A percentile compares a stretch with the other conserved stretches of the same genome.
Conservation (phyloP, 2,329 filamentous ascomycete genomes). For the Sporothrix euskadiensis region DNA sequence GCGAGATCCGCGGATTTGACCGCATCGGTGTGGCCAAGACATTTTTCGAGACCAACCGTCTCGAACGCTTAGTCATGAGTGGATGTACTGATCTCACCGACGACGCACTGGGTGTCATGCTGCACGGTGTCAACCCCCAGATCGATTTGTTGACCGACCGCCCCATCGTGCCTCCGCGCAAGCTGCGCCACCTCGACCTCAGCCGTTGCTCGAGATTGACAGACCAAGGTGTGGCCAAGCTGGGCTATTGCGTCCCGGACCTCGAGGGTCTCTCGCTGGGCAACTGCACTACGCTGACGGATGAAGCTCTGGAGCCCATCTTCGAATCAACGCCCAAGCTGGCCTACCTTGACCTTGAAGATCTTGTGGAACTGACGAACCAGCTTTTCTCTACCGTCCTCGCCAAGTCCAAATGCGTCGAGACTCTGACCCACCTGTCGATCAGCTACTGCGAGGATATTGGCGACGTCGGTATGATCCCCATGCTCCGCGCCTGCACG, state of each 20-base stretch:
- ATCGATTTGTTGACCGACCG: conserved; percentile 77
- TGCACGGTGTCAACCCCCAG: conserved; percentile 74
- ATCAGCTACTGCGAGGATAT: conserved; percentile 88
- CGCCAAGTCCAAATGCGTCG: conserved; percentile 72
- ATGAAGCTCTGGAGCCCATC: conserved; percentile 69
- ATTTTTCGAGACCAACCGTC: conserved; percentile 75
- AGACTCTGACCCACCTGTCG: conserved; percentile 73
- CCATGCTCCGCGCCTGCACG: conserved; percentile 73
- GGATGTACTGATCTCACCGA: conserved; percentile 80
- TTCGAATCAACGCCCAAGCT: conserved; percentile 74
- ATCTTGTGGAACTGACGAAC: conserved; percentile 77
- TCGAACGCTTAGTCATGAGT: conserved; percentile 79
- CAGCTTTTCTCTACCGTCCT: conserved; percentile 67
- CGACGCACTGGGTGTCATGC: conserved; percentile 68
- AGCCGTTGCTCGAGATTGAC: conserved; percentile 76
- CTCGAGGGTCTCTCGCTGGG: conserved; percentile 82
- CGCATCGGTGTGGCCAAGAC: conserved; percentile 69
- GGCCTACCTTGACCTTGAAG: conserved; percentile 87
- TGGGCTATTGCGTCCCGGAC: conserved; percentile 74
- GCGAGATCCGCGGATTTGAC: conserved; percentile 79
- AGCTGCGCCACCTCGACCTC: conserved; percentile 80
- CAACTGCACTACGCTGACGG: conserved; percentile 72
- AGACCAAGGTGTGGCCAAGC: conserved; percentile 65
- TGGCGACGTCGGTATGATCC: conserved; percentile 80
- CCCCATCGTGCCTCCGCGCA: conserved; percentile 74